Evolutionary conservation across 805 yeast genomes (phyloP), one percentile per base, ranked within the genome.

Genomic region (Maudiozyma bulderi): DNA sequence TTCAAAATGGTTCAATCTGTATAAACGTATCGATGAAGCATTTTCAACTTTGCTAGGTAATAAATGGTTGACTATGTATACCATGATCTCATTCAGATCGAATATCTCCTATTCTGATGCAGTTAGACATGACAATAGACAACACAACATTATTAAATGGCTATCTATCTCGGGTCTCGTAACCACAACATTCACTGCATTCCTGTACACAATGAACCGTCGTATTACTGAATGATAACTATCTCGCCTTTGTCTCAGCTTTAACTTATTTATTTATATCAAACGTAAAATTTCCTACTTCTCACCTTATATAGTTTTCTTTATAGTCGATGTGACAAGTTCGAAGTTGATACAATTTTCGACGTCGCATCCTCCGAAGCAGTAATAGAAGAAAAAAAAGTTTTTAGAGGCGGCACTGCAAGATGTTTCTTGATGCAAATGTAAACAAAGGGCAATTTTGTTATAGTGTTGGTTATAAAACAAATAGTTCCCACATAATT

Each of bases 41-140:
- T 67, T 90, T 48, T 83, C 88, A 8, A 75, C 73, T 45, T 52
- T 73, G 9, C 65, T 81, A 29, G 81, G 81, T 50, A 82, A 79
- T 15, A 66, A 62, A 37, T 86, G 96, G 95, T 67, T 88, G 33
- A 96, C 96, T 1, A 70, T 90, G 57, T 90, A 90, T 65, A 82
- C 95, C 8, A 89, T 90, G 97, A 86, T 90, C 3, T 84, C 95
- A 1, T 90, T 90, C 69, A 73, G 95, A 52, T 79, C 82, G 6
- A 96, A 90, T 61, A 82, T 89, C 34, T 72, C 84, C 8, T 90
- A 90, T 60, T 76, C 88, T 1, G 71, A 73, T 47, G 95, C 95
- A 1, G 72, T 86, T 10, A 62, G 63, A 8, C 71, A 73, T 35
- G 80, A 79, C 45, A 61, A 66, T 40, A 69, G 77, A 47, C 96